phyloP scores from a whole-genome alignment of 176 grass and related monocot species.

The Aegilops longissima region DNA sequence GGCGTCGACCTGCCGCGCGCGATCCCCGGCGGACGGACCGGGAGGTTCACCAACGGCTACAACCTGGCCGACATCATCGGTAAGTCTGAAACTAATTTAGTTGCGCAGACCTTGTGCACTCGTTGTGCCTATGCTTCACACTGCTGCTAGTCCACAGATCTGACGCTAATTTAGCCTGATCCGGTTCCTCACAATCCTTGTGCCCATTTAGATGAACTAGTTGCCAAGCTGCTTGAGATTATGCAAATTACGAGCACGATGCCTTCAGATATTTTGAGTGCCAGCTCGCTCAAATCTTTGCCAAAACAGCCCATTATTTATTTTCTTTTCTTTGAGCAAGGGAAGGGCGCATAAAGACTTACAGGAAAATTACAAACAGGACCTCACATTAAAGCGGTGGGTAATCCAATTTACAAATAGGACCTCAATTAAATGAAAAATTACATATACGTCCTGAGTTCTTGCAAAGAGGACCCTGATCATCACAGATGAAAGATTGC shows the following conservation, averaged over 20 bases:
- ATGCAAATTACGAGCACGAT: not conserved
- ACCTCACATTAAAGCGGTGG: too few relatives aligned
- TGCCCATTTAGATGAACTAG: not conserved
- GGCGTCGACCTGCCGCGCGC: slow-evolving; percentile 29
- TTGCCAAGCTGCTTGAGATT: not conserved
- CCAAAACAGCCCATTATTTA: not conserved
- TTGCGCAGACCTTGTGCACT: not conserved
- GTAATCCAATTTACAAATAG: too few relatives aligned
- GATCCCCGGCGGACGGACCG: not conserved
- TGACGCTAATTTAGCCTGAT: not conserved
- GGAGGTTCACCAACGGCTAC: slow-evolving; percentile 45
- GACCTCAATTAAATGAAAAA: too few relatives aligned
- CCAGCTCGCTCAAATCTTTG: not conserved
- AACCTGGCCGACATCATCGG: slow-evolving; percentile 55
- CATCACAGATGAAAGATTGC: too few relatives aligned
- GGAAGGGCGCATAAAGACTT: too few relatives aligned
- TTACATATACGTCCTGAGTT: too few relatives aligned
- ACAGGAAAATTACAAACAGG: too few relatives aligned
- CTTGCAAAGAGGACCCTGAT: too few relatives aligned
- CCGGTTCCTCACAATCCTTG: not conserved
- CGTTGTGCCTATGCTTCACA: not conserved
- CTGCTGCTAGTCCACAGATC: not conserved
- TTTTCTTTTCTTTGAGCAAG: too few relatives aligned
- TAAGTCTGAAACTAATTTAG: not conserved
- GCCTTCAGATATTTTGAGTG: not conserved